Percentiles rank a stretch among this genome's conserved stretches.
Conservation (phyloP, 2,329 filamentous ascomycete species). For the Nigrospora osmanthi region DNA sequence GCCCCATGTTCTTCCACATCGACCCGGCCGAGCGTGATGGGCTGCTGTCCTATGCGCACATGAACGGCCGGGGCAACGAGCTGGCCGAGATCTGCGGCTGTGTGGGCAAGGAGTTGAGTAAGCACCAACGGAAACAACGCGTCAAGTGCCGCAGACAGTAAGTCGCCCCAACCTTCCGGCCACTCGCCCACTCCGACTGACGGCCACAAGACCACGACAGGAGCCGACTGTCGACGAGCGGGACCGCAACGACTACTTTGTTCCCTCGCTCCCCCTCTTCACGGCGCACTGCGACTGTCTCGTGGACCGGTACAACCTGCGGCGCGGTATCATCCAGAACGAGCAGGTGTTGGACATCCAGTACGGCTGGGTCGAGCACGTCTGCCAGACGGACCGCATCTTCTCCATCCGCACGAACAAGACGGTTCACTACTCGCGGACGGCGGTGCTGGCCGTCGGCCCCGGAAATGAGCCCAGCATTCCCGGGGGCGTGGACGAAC, state of each 20-base stretch:
- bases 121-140: slow-evolving; percentile 65
- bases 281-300: slow-evolving; percentile 53
- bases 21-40: slow-evolving; percentile 71
- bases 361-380: slow-evolving; percentile 40
- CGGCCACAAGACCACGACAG: slow-evolving; percentile 27
- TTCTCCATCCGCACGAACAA: slow-evolving; percentile 58
- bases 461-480: slow-evolving; percentile 53
- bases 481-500: slow-evolving; percentile 18
- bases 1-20: slow-evolving; percentile 77
- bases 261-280: slow-evolving; percentile 55
- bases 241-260: slow-evolving; percentile 63
- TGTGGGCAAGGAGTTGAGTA: slow-evolving; percentile 73
- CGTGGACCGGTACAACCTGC: slow-evolving; percentile 49
- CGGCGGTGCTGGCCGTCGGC: slow-evolving; percentile 64
- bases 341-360: slow-evolving; percentile 54
- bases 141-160: slow-evolving; percentile 33
- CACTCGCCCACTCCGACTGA: slow-evolving; percentile 6
- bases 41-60: slow-evolving; percentile 60
- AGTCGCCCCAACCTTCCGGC: slow-evolving; percentile 9
- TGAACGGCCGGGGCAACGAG: slow-evolving; percentile 51
- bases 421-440: slow-evolving; percentile 45
- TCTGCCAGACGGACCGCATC: slow-evolving; percentile 42
- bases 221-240: slow-evolving; percentile 53
- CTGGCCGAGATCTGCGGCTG: slow-evolving; percentile 64
- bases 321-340: slow-evolving; percentile 47